Base-by-base conservation (phyloP, 2,329 filamentous ascomycete species). In the Dothistroma pini region DNA sequence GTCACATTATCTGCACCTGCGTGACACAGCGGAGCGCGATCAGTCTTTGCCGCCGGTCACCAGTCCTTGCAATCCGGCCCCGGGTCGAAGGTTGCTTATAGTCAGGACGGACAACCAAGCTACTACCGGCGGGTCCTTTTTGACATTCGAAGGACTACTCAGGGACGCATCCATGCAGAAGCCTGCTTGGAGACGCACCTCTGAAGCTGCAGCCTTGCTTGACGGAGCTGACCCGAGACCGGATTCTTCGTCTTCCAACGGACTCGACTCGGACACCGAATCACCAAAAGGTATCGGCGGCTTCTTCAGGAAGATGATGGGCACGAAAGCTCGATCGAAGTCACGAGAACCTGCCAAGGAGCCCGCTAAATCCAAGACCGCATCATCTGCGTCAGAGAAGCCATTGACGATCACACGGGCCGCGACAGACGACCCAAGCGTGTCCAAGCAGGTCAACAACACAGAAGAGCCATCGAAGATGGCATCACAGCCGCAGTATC, bases 11-110 rank as follows among this genome's bases (percentile, higher is more conserved):
- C 80, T 93, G 16, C 90, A 86, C 76, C 81, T 91, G 19, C 87
- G 88, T 73, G 83, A 89, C 56, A 80, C 83, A 56, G 87, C 89
- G 14, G 87, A 89, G 62, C 77, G 76, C 50, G 77, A 78, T 38
- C 78, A 83, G 41, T 80, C 78, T 14, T 72, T 85, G 2, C 83
- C 81, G 0, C 88, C 91, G 6, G 92, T 90, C 0, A 91, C 90
- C 2, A 86, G 86, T 6, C 90, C 93, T n/a, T 92, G 89, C 69
- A 88, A 88, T 60, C 93, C 93, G 6, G 91, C 91, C 2, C 91
- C 93, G 1, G 89, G 90, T 52, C 90, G 93, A 70, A 84, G 90
- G 63, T 90, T 97, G 63, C 85, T 96, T 75, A 96, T 97, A 69
- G 89, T 96, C 66, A 87, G 91, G 60, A 93, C 90, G 65, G 92